These are phyloP conservation scores for Fusarium denticulatum DNA, from an alignment of 2,329 filamentous ascomycete species.

Conservation along the genomic window DNA sequence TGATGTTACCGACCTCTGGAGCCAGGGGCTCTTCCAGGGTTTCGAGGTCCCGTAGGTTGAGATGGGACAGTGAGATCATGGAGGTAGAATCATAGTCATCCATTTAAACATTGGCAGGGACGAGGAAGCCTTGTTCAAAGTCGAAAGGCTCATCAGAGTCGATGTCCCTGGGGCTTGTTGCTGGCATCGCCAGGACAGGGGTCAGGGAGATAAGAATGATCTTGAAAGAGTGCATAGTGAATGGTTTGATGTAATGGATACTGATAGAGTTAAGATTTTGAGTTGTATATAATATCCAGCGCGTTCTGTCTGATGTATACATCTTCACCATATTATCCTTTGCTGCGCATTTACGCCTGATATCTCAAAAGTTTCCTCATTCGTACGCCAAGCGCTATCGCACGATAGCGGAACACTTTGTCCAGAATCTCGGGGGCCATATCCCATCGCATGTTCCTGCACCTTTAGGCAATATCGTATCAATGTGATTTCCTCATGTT, in stretches of 20 bases:
- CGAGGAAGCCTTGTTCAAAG: background rate
- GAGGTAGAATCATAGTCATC: background rate
- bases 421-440: background rate
- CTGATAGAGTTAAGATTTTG: fast-evolving
- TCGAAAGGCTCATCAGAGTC: background rate
- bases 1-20: background rate
- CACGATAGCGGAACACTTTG: background rate
- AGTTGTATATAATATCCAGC: fast-evolving
- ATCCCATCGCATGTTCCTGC: background rate
- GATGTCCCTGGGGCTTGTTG: background rate
- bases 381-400: background rate
- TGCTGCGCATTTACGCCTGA: fast-evolving
- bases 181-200: background rate
- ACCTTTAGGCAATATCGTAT: background rate
- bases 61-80: background rate
- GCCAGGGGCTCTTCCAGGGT: background rate
- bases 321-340: fast-evolving
- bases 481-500: too few relatives aligned
- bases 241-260: fast-evolving
- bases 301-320: background rate
- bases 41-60: background rate
- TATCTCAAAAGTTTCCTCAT: background rate
- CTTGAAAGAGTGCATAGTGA: background rate
- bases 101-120: background rate
- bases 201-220: background rate